Percentiles rank a stretch among this genome's conserved stretches.
Evolutionary conservation across 345 rosid species (phyloP).

Genomic region (Eucalyptus brandiana): DNA sequence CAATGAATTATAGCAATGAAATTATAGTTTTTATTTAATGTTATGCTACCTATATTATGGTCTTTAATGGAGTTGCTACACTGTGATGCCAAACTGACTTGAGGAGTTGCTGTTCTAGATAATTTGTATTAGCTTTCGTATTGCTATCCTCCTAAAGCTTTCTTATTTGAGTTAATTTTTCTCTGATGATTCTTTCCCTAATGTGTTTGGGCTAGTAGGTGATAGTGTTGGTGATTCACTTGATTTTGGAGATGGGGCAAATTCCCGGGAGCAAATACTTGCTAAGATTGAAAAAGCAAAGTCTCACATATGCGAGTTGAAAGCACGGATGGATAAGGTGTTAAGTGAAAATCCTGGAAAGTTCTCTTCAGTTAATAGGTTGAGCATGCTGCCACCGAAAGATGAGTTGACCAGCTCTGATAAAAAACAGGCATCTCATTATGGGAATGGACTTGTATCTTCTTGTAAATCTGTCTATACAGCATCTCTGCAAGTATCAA

Average conservation of each 20-base stretch:
- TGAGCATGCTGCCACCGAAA: slow-evolving; percentile 21
- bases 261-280: slow-evolving; percentile 40
- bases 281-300: slow-evolving; percentile 42
- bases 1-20: not conserved
- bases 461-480: slow-evolving; percentile 14
- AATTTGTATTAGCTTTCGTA: not conserved
- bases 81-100: not conserved
- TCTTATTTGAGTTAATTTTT: not conserved
- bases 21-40: not conserved
- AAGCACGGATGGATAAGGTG: slow-evolving; percentile 50
- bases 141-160: not conserved
- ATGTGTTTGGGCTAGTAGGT: not conserved
- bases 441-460: slow-evolving; percentile 17
- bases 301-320: slow-evolving; percentile 30
- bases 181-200: not conserved
- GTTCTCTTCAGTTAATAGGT: slow-evolving; percentile 29
- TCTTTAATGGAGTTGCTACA: not conserved
- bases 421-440: slow-evolving; percentile 17
- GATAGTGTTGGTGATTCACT: slow-evolving; percentile 13
- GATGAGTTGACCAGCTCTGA: slow-evolving; percentile 24
- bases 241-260: slow-evolving; percentile 34
- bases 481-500: slow-evolving; percentile 6
- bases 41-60: not conserved
- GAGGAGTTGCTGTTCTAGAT: not conserved
- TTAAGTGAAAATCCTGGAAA: slow-evolving; percentile 43